Evolutionary conservation across 768 basidiomycete species (phyloP), one percentile per base, ranked within the genome.

Genomic region (Lentinula lateritia): DNA sequence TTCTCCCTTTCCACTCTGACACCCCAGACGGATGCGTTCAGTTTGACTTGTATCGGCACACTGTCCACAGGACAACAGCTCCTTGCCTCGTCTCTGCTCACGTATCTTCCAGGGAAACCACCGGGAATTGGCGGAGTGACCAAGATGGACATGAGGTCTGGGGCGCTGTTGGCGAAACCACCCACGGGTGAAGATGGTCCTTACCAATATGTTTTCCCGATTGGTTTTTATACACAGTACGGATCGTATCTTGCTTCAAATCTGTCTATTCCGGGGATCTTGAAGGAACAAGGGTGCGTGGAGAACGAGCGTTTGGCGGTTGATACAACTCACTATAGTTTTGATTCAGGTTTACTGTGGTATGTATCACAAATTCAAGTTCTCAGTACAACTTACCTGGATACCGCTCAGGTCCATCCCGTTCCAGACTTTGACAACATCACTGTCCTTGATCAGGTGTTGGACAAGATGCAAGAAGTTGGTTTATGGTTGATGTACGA

Each of bases 401-500:
- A 67, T 71, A 6, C 16, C 61, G 13, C 15, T 13, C 56, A 81
- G 86, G 79, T 92, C 16, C 92, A 93, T 66, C 86, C 88, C 1
- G 74, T 90, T 5, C 90, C 92, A 0, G 72, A 81, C 0, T 91
- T 87, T 62, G 78, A 78, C 63, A 84, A 88, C 65, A 63, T 85
- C 38, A 84, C 86, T 0, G 78, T 78, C 0, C 72, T 91, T 0
- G 79, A 83, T 39, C 61, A 76, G 53, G 83, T 90, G 32, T 68
- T 92, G 6, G 86, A 90, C 66, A 75, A 79, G 46, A 90, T 92
- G 87, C 84, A 91, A 70, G 80, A 87, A 62, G 83, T 86, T 0
- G 81, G 80, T 1, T 62, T 83, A 10, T 93, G 88, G 67, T 78
- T 92, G 59, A 91, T 92, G 84, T 93, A 93, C 64, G 89, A 92